phyloP scores from a whole-genome alignment of 2,329 filamentous ascomycete species.

The Ophiocordyceps camponoti-rufipedis region DNA sequence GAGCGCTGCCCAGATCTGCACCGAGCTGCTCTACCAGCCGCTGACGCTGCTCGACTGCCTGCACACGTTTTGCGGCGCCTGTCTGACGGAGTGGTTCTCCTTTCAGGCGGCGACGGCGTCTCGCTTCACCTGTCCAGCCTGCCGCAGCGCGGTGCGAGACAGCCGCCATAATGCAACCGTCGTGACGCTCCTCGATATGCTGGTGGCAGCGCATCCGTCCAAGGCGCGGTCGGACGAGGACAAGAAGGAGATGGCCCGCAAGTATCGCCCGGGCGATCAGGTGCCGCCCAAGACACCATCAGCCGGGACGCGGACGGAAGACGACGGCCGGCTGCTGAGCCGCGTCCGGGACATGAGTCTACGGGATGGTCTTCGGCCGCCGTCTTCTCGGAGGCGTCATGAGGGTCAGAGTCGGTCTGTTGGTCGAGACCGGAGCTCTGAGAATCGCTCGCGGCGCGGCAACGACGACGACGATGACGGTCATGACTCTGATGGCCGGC shows the following conservation, averaged over 20 bases:
- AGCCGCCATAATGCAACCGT: conserved; percentile 84
- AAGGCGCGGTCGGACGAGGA: conserved; percentile 53
- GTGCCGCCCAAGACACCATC: conserved; percentile 46
- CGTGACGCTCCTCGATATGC: conserved; percentile 79
- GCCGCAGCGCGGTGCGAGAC: conserved; percentile 68
- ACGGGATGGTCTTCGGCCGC: conserved; percentile 33
- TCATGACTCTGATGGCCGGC: neutral
- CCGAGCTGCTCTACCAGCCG: conserved; percentile 81
- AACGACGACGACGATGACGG: too few relatives aligned
- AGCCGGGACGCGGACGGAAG: conserved; percentile 28
- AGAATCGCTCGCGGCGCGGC: conserved; percentile 6
- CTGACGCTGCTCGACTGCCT: conserved; percentile 83
- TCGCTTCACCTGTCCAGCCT: conserved; percentile 79
- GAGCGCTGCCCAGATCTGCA: conserved; percentile 59
- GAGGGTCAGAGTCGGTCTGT: conserved; percentile 17
- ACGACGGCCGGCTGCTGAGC: conserved; percentile 50
- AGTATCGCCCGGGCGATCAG: conserved; percentile 67
- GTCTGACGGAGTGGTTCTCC: conserved; percentile 88
- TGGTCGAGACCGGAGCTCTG: conserved; percentile 12
- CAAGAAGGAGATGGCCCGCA: conserved; percentile 53
- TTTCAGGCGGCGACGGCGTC: conserved; percentile 49
- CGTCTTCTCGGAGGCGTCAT: conserved; percentile 11
- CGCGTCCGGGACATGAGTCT: conserved; percentile 59
- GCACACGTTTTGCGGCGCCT: conserved; percentile 91
- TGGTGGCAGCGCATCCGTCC: conserved; percentile 60